A percentile compares a stretch with the other conserved stretches of the same genome.
These are phyloP conservation scores for Globisporangium parvum DNA, from an alignment of 352 stramenopile species.

Conservation along the genomic window DNA sequence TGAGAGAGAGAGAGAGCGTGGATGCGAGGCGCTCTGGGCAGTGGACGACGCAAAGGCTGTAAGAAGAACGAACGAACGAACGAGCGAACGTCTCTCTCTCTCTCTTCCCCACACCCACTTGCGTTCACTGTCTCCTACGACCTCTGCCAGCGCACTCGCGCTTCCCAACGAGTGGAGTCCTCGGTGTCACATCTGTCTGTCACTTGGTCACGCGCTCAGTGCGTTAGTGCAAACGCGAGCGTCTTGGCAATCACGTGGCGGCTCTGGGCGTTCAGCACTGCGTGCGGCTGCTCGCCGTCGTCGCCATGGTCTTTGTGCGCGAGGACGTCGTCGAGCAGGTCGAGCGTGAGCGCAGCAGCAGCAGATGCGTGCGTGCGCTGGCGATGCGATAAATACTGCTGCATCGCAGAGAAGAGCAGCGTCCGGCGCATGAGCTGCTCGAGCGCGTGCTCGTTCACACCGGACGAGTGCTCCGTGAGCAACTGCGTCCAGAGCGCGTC, in stretches of 20 bases:
- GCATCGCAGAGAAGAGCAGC: constrained; percentile 61
- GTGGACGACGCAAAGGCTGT: neutral
- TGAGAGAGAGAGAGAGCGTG: too few relatives aligned
- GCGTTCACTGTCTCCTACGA: too few relatives aligned
- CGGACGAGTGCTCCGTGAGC: constrained; percentile 37
- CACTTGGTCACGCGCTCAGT: constrained; percentile 1
- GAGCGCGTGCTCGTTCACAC: constrained; percentile 57
- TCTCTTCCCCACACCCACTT: too few relatives aligned
- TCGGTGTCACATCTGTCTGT: neutral
- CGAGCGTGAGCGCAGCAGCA: constrained; percentile 32
- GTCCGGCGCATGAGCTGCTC: constrained; percentile 64
- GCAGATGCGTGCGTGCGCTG: constrained; percentile 12
- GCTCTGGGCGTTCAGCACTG: constrained; percentile 40
- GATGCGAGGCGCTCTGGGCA: neutral
- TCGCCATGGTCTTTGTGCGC: constrained; percentile 37
- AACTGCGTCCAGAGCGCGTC: constrained; percentile 51
- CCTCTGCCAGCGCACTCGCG: too few relatives aligned
- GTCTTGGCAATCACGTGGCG: constrained; percentile 74
- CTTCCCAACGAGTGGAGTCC: neutral
- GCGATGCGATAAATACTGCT: constrained; percentile 35
- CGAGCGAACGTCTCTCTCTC: neutral
- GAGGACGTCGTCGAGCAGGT: constrained; percentile 63
- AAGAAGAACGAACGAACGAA: neutral
- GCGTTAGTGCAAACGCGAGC: constrained; percentile 43
- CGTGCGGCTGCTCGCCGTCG: constrained; percentile 3